Evolutionary conservation across 2,329 filamentous ascomycete genomes (phyloP), one percentile per base, ranked within the genome.

Genomic region (Aspergillus texensis): DNA sequence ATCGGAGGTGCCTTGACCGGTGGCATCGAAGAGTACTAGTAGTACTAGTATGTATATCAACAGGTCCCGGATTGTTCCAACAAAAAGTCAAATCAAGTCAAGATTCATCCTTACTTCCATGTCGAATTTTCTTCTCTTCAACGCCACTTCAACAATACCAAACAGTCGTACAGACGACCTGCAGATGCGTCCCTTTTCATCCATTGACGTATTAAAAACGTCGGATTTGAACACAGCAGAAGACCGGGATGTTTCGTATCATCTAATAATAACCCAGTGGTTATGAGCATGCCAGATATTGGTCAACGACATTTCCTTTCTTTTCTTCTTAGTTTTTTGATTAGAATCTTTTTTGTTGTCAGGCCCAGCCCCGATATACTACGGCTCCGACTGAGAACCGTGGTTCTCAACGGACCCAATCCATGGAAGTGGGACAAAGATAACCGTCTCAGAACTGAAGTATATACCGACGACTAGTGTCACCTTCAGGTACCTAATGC

Each of bases 381-480:
- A 55, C 34, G 16, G 21, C 21, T 39, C 21, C 21, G 2, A 10
- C 34, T 16, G 3, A 34, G 34, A 55, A 55, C 52, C 52, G 52
- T 55, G 52, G 52, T 55, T 55, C 52, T 36, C 52, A n/a, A 55
- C 32, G n/a, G 52, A 55, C 32, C 52, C 52, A 55, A 55, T 11
- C 52, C 34, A 55, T 41, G 52, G 52, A 55, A 39, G 52, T 39
- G 52, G 52, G 52, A 55, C 52, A 55, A 36, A 21, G 9, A 55
- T 11, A 39, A 53, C 50, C 24, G 26, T 52, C 43, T 52, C n/a
- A 30, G 21, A 54, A 34, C 9, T 34, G 21, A 26, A 26, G 52
- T 55, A 39, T 55, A 55, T 55, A 21, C 52, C 52, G 52, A 55
- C 52, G 9, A 55, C 52, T 55, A 55, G 52, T 55, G 32, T 55